A percentile compares a stretch with the other conserved stretches of the same genome.
Conservation (phyloP, 2,329 filamentous ascomycete species). For the Penicillium verrucosum region DNA sequence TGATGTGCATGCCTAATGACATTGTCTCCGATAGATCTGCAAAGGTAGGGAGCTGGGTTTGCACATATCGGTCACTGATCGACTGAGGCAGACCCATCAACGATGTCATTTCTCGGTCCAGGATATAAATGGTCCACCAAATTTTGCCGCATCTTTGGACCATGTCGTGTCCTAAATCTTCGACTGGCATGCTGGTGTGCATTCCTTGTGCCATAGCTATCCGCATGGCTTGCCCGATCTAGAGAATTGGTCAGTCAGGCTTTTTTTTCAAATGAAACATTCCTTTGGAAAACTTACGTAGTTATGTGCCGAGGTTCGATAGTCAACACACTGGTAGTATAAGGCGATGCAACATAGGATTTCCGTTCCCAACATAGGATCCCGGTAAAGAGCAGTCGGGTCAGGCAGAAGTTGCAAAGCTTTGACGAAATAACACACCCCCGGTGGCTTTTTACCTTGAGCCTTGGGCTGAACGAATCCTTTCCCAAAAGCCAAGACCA, state of each 20-base stretch:
- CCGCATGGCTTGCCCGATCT: slow-evolving; percentile 56
- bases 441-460: slow-evolving; percentile 42
- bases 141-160: slow-evolving; percentile 51
- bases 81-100: slow-evolving; percentile 53
- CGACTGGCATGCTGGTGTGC: slow-evolving; percentile 52
- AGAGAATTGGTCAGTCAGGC: slow-evolving; percentile 39
- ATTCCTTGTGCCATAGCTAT: slow-evolving; percentile 52
- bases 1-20: slow-evolving; percentile 47
- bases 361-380: slow-evolving; percentile 50
- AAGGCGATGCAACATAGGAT: slow-evolving; percentile 49
- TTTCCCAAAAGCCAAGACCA: slow-evolving; percentile 56
- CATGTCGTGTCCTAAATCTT: slow-evolving; percentile 44
- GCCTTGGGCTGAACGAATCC: slow-evolving; percentile 47
- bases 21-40: slow-evolving; percentile 38
- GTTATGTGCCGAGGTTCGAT: slow-evolving; percentile 49
- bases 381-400: slow-evolving; percentile 38
- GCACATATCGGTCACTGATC: slow-evolving; percentile 52
- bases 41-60: slow-evolving; percentile 47
- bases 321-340: slow-evolving; percentile 53
- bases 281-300: slow-evolving; percentile 47
- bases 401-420: slow-evolving; percentile 47
- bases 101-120: slow-evolving; percentile 55
- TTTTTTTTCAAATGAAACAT: slow-evolving; percentile 35
- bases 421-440: slow-evolving; percentile 46
- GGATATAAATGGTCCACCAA: slow-evolving; percentile 57